Evolutionary conservation across 2,329 filamentous ascomycete species (phyloP).

Genomic region (Cladosporium sp.): DNA sequence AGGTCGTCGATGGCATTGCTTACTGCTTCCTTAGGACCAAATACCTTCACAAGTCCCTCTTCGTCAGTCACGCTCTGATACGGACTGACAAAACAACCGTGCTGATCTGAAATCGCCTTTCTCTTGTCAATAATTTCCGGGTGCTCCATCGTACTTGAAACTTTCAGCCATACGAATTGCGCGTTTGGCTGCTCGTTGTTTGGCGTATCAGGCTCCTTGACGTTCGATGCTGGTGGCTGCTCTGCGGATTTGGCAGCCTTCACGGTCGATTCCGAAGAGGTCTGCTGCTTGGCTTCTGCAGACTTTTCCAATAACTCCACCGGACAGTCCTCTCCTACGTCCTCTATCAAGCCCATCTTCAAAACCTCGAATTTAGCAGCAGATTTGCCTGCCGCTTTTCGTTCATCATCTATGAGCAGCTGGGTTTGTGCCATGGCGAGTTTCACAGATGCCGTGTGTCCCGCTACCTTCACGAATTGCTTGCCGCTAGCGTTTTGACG

Average conservation of each 20-base stretch:
- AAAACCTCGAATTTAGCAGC: background rate
- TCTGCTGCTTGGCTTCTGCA: background rate
- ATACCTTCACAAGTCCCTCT: too few species aligned
- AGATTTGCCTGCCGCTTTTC: background rate
- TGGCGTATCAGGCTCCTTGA: background rate
- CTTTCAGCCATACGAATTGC: too few species aligned
- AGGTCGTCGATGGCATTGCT: too few species aligned
- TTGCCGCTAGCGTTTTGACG: background rate
- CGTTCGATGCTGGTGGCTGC: background rate
- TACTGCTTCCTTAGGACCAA: too few species aligned
- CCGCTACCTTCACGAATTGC: background rate
- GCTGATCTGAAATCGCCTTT: too few species aligned
- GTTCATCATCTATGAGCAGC: background rate
- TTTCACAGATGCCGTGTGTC: background rate
- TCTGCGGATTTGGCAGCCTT: background rate
- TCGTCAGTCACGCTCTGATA: too few species aligned
- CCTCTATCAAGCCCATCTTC: background rate
- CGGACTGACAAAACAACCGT: too few species aligned
- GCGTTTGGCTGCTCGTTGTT: background rate
- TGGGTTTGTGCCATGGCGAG: background rate
- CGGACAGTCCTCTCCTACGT: background rate
- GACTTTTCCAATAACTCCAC: background rate
- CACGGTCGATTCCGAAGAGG: background rate
- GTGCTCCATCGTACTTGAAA: too few species aligned
- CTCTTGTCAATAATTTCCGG: too few species aligned